Percentiles rank a stretch among this genome's conserved stretches.
phyloP scores from a whole-genome alignment of 179 eudicot genomes.

The Nepenthes alata region DNA sequence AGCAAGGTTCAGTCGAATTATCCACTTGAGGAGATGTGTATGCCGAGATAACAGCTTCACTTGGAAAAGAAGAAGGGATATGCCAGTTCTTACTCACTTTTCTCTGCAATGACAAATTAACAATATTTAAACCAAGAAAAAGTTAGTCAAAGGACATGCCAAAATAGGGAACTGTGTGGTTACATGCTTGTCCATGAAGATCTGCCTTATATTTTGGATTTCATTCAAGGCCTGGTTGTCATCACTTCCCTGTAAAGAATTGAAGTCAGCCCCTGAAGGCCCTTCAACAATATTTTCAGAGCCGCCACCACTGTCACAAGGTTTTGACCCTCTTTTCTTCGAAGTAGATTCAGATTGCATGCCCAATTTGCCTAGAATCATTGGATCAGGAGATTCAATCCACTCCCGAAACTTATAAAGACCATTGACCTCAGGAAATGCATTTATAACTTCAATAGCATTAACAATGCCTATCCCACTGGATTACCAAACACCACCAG shows the following conservation, averaged over 20 bases:
- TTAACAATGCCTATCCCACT: slow-evolving; percentile 98
- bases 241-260: slow-evolving; percentile 14
- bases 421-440: slow-evolving; percentile 89
- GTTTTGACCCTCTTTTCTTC: slow-evolving; percentile 37
- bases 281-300: slow-evolving; percentile 23
- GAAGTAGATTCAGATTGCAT: slow-evolving; percentile 26
- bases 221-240: slow-evolving; percentile 18
- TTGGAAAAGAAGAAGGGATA: slow-evolving; percentile 75
- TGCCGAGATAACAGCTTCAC: slow-evolving; percentile 71
- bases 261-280: slow-evolving; percentile 19
- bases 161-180: slow-evolving; percentile 4
- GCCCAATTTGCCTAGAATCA: slow-evolving; percentile 56
- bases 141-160: slow-evolving; percentile 1
- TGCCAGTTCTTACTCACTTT: slow-evolving; percentile 99
- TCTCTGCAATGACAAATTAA: slow-evolving; percentile 44
- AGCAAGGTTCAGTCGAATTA: slow-evolving; percentile 79
- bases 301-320: slow-evolving; percentile 11
- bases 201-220: slow-evolving; percentile 24
- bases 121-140: slow-evolving; percentile 2
- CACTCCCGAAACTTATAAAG: slow-evolving; percentile 72
- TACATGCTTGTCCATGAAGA: slow-evolving; percentile 94
- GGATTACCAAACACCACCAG: slow-evolving; percentile 4
- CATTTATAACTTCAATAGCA: slow-evolving; percentile 95
- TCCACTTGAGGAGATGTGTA: slow-evolving; percentile 88
- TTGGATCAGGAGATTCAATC: slow-evolving; percentile 97